Evolutionary conservation across 2,329 filamentous ascomycete species (phyloP).

Genomic region (Colletotrichum camelliae): DNA sequence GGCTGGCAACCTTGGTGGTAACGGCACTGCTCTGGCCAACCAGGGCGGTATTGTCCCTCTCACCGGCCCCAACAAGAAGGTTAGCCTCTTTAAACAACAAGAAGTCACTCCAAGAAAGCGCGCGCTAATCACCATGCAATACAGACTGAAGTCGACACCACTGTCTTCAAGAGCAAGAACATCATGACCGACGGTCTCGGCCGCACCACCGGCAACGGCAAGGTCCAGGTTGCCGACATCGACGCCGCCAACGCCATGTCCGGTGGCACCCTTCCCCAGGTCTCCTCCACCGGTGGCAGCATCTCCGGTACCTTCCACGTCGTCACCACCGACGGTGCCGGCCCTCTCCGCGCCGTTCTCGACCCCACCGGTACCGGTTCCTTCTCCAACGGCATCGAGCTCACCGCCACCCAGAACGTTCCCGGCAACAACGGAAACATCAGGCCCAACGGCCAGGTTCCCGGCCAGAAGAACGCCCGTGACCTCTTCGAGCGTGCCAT

Average conservation of each 20-base stretch:
- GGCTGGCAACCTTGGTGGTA: slow-evolving; percentile 39
- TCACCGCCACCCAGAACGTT: slow-evolving; percentile 37
- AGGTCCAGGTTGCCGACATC: slow-evolving; percentile 39
- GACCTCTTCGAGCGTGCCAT: slow-evolving; percentile 26
- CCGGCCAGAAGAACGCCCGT: neutral
- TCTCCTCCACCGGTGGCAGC: slow-evolving; percentile 35
- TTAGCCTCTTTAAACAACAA: neutral
- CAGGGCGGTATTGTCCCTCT: slow-evolving; percentile 43
- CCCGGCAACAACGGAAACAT: slow-evolving; percentile 41
- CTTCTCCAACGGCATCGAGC: slow-evolving; percentile 33
- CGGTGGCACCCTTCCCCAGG: slow-evolving; percentile 43
- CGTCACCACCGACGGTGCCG: slow-evolving; percentile 47
- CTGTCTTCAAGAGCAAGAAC: slow-evolving; percentile 42
- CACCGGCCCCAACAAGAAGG: slow-evolving; percentile 40
- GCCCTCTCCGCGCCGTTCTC: slow-evolving; percentile 41
- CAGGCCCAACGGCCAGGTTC: slow-evolving; percentile 22
- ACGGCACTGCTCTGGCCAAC: slow-evolving; percentile 43
- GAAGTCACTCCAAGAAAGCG: fast-evolving
- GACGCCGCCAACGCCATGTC: slow-evolving; percentile 38
- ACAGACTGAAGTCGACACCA: slow-evolving; percentile 49
- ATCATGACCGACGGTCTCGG: slow-evolving; percentile 43
- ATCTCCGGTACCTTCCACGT: slow-evolving; percentile 42
- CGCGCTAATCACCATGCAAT: neutral
- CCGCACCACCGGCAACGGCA: slow-evolving; percentile 37
- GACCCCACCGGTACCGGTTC: slow-evolving; percentile 40